Evolutionary conservation across 1,284 basidiomycete species (phyloP), one percentile per base, ranked within the genome.

Genomic region (Microbotryum silenes-acaulis): DNA sequence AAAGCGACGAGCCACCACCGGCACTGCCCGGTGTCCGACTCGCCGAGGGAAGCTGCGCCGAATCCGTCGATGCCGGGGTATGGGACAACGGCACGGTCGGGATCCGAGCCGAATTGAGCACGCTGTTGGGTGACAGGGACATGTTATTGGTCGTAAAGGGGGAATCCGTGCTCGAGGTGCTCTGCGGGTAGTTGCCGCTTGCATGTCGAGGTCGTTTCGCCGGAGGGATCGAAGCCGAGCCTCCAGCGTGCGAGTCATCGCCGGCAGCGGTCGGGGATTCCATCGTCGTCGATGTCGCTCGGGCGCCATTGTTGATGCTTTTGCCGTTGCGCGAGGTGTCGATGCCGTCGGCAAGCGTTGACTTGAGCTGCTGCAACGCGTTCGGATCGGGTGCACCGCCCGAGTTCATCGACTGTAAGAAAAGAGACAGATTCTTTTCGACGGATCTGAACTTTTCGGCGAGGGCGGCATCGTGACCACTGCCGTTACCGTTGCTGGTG

Each of bases 361-460:
- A 54, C 23, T 66, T 56, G 4, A 66, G 54, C 25, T 63, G 57
- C 37, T 51, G 45, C 23, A 66, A 29, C 14, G 57, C 51, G 3
- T 6, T 25, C 0, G 59, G 56, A 45, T 63, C 62, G 31, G 65
- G 65, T n/a, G 50, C 50, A n/a, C 59, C 57, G 48, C 65, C 65
- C 6, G 62, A 53, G 18, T 51, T 53, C 33, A 66, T 59, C 51
- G 65, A 61, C 47, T 63, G 51, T 46, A 66, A 54, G 29, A 66
- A 53, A 20, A 47, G 23, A 0, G 61, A 61, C 27, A 66, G 57
- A 3, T 53, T 56, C 23, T 58, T 58, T 31, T 66, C 62, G 29
- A 66, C 59, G 31, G 46, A 47, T 47, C 60, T 58, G 45, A 64
- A 61, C 55, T 64, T 63, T 53, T 61, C 62, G 21, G 48, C 49